A percentile compares a stretch with the other conserved stretches of the same genome.
phyloP scores from a whole-genome alignment of 192 early-diverging fungal genomes.

The Coemansia javaensis region DNA sequence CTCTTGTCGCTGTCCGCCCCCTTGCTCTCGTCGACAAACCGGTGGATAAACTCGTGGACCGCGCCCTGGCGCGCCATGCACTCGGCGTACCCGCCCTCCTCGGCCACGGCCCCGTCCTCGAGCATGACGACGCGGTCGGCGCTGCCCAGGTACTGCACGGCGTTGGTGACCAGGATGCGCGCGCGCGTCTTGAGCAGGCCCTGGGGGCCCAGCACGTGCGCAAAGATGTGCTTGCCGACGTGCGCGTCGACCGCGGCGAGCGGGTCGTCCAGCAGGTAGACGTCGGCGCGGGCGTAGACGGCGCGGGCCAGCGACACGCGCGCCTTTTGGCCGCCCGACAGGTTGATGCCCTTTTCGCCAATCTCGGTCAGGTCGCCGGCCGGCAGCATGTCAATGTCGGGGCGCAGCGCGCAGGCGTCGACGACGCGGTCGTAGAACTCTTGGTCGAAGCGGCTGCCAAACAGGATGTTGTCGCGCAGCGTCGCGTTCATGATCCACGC shows the following conservation, averaged over 20 bases:
- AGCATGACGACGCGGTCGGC: conserved; percentile 51
- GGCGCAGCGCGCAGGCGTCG: conserved; percentile 52
- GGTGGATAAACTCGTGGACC: conserved; percentile 51
- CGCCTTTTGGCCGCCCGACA: conserved; percentile 62
- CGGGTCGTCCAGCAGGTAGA: conserved; percentile 69
- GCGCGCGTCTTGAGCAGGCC: conserved; percentile 52
- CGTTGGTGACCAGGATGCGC: conserved; percentile 59
- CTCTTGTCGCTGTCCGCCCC: conserved; percentile 8
- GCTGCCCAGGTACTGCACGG: conserved; percentile 51
- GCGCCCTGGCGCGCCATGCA: conserved; percentile 41
- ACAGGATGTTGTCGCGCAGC: too few species aligned
- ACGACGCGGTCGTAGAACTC: too few species aligned
- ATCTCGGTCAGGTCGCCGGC: too few species aligned
- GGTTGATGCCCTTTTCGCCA: conserved; percentile 59
- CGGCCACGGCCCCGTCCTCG: conserved; percentile 44
- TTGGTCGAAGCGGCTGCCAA: too few species aligned
- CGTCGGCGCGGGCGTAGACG: conserved; percentile 60
- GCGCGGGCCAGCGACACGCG: conserved; percentile 65
- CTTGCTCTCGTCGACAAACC: conserved; percentile 17
- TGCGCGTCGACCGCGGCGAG: conserved; percentile 66
- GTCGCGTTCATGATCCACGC: too few species aligned
- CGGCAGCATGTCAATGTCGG: too few species aligned
- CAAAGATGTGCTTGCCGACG: conserved; percentile 59
- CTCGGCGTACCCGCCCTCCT: conserved; percentile 50
- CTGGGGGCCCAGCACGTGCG: conserved; percentile 50